Evolutionary conservation across 345 rosid species (phyloP).

Genomic region (Nasturtium officinale): DNA sequence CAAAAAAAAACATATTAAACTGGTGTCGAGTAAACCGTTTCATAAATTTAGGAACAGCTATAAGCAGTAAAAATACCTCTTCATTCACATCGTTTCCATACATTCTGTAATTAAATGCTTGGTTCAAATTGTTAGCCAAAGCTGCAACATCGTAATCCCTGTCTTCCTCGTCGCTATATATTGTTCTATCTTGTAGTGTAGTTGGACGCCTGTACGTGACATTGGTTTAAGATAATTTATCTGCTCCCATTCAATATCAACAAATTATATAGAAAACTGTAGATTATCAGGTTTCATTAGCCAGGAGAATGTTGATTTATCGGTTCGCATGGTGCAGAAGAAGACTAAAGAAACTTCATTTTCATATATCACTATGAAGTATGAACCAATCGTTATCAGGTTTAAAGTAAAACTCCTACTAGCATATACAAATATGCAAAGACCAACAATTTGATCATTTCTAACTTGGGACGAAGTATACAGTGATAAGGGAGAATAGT

Average conservation of each 20-base stretch:
- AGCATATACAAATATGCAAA: background rate
- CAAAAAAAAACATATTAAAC: background rate
- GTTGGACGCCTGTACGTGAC: conserved; percentile 79
- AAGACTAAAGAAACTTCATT: background rate
- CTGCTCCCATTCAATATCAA: background rate
- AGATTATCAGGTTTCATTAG: background rate
- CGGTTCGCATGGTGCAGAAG: background rate
- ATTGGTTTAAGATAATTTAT: conserved; percentile 17
- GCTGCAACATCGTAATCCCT: conserved; percentile 94
- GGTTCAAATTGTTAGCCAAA: conserved; percentile 85
- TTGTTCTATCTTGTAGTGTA: conserved; percentile 86
- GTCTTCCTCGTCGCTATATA: conserved; percentile 93
- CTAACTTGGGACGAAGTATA: background rate
- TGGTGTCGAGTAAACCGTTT: conserved; percentile 11
- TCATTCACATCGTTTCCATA: conserved; percentile 82
- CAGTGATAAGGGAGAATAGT: conserved; percentile 22
- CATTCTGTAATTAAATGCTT: conserved; percentile 87
- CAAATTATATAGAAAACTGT: background rate
- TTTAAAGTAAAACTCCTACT: conserved; percentile 4
- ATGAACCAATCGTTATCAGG: conserved; percentile 7
- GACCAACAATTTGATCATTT: background rate
- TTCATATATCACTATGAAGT: conserved; percentile 8
- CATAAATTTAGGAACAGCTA: background rate
- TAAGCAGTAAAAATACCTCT: conserved; percentile 56
- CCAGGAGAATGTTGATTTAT: background rate